Evolutionary conservation across 202 grass and related monocot species (phyloP), one percentile per base, ranked within the genome.

Genomic region (Tripidium arundinaceum): DNA sequence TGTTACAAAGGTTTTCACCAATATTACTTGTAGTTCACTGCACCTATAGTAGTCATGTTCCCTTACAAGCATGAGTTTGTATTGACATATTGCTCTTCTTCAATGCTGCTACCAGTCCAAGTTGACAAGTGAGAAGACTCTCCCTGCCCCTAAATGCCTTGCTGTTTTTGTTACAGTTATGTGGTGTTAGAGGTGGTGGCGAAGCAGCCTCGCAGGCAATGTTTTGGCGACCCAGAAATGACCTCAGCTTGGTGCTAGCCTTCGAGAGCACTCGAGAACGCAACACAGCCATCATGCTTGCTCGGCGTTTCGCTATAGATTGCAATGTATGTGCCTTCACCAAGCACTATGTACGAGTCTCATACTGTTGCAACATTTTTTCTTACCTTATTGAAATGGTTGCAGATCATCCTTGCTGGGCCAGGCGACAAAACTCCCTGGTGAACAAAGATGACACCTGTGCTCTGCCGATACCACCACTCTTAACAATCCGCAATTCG

Each of bases 381-480:
- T 12, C 28, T 11, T 12, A 79, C 2, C 12, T 34, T 22, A 34
- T 12, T 84, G 66, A 15, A 61, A 50, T 7, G 33, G 18, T 34
- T 85, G 25, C 91, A 98, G 94, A 90, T 94, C 86, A 89, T 94
- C 72, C 95, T 98, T 75, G 86, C 85, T 29, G 95, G 92, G 18
- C 95, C 95, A 39, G 84, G 82, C 3, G 88, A 98, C 79, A 86
- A 87, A 33, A 80, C 82, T 83, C 83, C 87, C 18, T 75, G 75
- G 66, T 90, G 82, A 90, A 85, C 59, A n/a, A 81, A 73, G 68
- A 64, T 14, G 42, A 12, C 33, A 22, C 50, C 43, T 5, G 22
- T 79, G 60, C 21, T 62, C 64, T n/a, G 11, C n/a, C 10, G 5
- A 13, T 41, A 49, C 72, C 18, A 62, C 4, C 21, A 61, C 25